Evolutionary conservation across 768 basidiomycete species (phyloP), one percentile per base, ranked within the genome.

Genomic region (Lentinula raphanica): DNA sequence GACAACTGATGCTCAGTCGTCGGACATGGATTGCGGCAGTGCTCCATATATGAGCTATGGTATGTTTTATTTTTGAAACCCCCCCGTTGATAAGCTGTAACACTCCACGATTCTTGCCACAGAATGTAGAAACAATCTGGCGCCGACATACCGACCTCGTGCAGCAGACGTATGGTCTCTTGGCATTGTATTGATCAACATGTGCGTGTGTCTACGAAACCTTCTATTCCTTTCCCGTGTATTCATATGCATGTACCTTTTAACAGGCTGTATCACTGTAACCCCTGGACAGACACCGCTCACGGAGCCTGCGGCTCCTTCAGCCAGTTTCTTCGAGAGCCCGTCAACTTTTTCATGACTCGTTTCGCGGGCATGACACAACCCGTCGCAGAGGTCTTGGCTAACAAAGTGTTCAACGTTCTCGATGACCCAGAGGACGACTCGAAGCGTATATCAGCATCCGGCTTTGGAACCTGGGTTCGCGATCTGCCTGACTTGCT

Each of bases 1-100:
- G 7, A 98, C 96, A 1, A 87, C 83, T 13, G 94, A 98, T 66
- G 70, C 84, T 62, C 85, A 92, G 62, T 94, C 91, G 58, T 87
- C 90, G 59, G 96, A 99, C 72, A 93, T 98, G 82, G 96, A 98
- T 70, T 98, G 97, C 71, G 96, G 96, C 59, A 96, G 94, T 71
- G 94, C 94, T 54, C 96, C 96, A 0, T 98, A 98, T 72, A 98
- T 98, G 96, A 95, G 93, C 71, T 98, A 88, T 67, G 93, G 93
- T 93, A 64, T 60, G 88, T 75, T 51, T 62, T 61, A 51, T 19
- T 15, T 39, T 27, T 9, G 29, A 27, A 13, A n/a, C 23, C 35
- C 46, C 29, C 42, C 23, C 54, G 27, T 21, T 32, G 48, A 42
- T 31, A 35, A 59, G 55, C 29, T 58, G 58, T 23, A 54, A 62